Conservation (phyloP, 2,329 filamentous ascomycete species). For the Colletotrichum nymphaeae region DNA sequence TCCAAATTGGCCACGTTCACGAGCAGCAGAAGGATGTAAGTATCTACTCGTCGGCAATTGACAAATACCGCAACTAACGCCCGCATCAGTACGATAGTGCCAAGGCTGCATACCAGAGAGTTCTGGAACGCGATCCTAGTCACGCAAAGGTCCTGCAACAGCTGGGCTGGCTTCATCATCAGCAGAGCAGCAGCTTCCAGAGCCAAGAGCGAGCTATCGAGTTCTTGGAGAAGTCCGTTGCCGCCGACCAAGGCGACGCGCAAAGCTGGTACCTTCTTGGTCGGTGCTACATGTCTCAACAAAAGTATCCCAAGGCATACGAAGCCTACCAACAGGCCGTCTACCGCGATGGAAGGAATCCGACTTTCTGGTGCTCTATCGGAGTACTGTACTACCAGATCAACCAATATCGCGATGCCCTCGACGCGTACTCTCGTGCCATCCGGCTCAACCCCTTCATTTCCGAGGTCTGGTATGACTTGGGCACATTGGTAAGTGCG, state of each 20-base stretch:
- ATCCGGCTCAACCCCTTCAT: conserved; percentile 98
- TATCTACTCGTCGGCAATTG: conserved; percentile 41
- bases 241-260: conserved; percentile 90
- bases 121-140: conserved; percentile 93
- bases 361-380: conserved; percentile 99
- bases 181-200: conserved; percentile 90
- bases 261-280: conserved; percentile 99
- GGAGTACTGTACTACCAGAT: conserved; percentile 99
- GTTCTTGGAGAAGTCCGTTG: conserved; percentile 96
- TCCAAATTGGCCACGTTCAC: conserved; percentile 98
- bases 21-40: conserved; percentile 98
- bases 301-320: conserved; percentile 98
- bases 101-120: conserved; percentile 90
- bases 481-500: conserved; percentile 87
- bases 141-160: conserved; percentile 99
- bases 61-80: conserved; percentile 44
- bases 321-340: conserved; percentile 99
- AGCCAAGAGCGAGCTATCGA: conserved; percentile 97
- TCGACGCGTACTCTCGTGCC: conserved; percentile 96
- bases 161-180: conserved; percentile 96
- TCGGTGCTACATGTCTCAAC: conserved; percentile 98
- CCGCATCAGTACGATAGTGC: conserved; percentile 85
- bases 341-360: conserved; percentile 96
- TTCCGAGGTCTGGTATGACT: conserved; percentile 98
- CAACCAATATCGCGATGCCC: conserved; percentile 97